These are phyloP conservation scores for Wolfiporia cocos DNA, from an alignment of 1,284 basidiomycete species.

Conservation along the genomic window DNA sequence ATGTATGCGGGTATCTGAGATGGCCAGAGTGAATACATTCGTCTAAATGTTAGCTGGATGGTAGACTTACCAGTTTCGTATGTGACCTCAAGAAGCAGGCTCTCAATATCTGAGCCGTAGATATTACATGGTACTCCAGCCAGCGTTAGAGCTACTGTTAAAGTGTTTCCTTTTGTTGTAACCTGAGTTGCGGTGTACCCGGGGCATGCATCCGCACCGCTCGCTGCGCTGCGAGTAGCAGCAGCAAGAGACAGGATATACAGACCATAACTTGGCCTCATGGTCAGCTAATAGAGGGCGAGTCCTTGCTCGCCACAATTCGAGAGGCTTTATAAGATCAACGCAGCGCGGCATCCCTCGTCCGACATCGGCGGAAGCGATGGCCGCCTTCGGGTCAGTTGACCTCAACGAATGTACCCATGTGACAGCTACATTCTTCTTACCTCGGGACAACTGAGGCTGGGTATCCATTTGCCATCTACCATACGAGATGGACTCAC, in stretches of 20 bases:
- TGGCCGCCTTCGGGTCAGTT: too few relatives aligned
- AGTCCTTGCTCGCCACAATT: too few relatives aligned
- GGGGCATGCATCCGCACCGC: conserved; percentile 40
- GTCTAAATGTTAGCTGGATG: not conserved
- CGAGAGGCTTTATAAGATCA: too few relatives aligned
- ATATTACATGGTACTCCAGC: conserved; percentile 55
- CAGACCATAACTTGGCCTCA: not conserved
- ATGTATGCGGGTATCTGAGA: conserved; percentile 55
- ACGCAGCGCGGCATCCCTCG: too few relatives aligned
- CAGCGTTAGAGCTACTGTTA: conserved; percentile 49
- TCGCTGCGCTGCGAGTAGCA: too few relatives aligned
- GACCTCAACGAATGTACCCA: too few relatives aligned
- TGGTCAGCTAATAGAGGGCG: not conserved
- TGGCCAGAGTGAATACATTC: not conserved
- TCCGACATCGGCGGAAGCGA: too few relatives aligned
- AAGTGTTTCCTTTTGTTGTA: conserved; percentile 26
- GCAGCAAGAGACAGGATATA: too few relatives aligned
- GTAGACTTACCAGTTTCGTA: conserved; percentile 48
- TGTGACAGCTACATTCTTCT: too few relatives aligned
- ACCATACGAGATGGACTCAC: too few relatives aligned
- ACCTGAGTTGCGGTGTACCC: conserved; percentile 45
- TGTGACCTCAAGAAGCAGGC: conserved; percentile 46
- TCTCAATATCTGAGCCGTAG: conserved; percentile 53
- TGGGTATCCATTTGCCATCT: too few relatives aligned
- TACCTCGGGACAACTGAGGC: too few relatives aligned